Percentiles rank a stretch among this genome's conserved stretches.
phyloP scores from a whole-genome alignment of 108 stramenopile genomes.

The Cyclostephanos tholiformis region DNA sequence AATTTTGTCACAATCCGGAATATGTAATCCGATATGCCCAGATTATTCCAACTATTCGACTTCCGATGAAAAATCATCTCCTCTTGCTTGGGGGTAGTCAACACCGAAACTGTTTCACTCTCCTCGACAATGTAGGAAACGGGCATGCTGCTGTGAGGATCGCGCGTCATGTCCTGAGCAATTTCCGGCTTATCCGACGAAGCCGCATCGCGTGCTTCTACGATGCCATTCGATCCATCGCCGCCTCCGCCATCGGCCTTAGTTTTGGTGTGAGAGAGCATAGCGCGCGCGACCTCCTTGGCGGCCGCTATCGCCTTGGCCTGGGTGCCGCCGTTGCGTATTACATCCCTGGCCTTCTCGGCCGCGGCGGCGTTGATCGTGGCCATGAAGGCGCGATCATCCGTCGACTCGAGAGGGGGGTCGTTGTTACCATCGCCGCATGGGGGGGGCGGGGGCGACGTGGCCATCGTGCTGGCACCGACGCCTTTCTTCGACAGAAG shows the following conservation, averaged over 20 bases:
- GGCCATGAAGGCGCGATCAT: constrained; percentile 11
- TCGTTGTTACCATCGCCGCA: not conserved
- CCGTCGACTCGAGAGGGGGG: not conserved
- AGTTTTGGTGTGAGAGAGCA: not conserved
- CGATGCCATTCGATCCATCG: too few species aligned
- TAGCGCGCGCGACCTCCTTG: constrained; percentile 8
- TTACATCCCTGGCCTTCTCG: constrained; percentile 21
- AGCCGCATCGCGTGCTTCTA: not conserved
- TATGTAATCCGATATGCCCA: not conserved
- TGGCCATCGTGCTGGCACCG: too few species aligned
- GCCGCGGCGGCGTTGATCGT: constrained; percentile 9
- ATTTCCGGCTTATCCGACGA: not conserved
- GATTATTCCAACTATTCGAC: not conserved
- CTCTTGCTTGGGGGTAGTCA: too few species aligned
- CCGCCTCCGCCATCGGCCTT: too few species aligned
- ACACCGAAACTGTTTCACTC: too few species aligned
- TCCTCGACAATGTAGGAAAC: too few species aligned
- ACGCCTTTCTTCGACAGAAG: too few species aligned
- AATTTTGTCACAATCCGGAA: not conserved
- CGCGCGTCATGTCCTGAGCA: too few species aligned
- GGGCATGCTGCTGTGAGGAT: too few species aligned
- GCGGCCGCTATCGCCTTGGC: constrained; percentile 22
- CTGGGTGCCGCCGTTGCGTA: constrained; percentile 22
- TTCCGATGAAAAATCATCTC: not conserved
- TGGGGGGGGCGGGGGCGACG: too few species aligned